Evolutionary conservation across 495 filamentous ascomycete species (phyloP).

Genomic region (Pyronema domesticum): DNA sequence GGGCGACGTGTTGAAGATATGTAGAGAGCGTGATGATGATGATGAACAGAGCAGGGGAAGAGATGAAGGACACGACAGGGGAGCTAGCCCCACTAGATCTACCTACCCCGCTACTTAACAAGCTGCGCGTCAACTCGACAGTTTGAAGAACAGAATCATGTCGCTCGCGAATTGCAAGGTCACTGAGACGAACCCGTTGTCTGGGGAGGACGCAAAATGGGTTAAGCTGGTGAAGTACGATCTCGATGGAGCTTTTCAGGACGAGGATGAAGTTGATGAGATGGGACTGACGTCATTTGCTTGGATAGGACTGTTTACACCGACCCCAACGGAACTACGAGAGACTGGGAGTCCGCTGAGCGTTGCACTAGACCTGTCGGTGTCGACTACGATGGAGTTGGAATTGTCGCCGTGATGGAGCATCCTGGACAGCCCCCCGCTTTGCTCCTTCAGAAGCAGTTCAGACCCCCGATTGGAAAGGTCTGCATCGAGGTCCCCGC

Average conservation of each 20-base stretch:
- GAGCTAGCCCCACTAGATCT: background rate
- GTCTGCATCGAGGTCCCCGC: conserved; percentile 55
- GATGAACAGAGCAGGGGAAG: background rate
- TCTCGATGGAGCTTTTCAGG: background rate
- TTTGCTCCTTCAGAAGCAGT: conserved; percentile 75
- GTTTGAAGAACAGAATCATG: conserved; percentile 2
- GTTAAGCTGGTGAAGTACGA: conserved; percentile 38
- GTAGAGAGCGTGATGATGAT: no score
- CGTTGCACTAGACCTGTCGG: conserved; percentile 50
- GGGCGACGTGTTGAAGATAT: no score
- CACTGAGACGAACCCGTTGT: conserved; percentile 13
- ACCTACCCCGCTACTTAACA: no score
- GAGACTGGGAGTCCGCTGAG: conserved; percentile 72
- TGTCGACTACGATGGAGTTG: conserved; percentile 69
- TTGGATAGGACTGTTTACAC: conserved; percentile 30
- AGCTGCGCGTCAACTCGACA: no score
- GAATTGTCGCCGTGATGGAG: conserved; percentile 72
- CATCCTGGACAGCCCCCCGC: conserved; percentile 35
- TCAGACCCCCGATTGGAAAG: conserved; percentile 63
- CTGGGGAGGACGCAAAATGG: conserved; percentile 49
- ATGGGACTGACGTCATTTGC: background rate
- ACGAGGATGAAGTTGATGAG: conserved; percentile 6
- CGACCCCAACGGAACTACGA: conserved; percentile 47
- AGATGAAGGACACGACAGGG: conserved; percentile 1
- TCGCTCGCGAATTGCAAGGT: conserved; percentile 13